Evolutionary conservation across 257 asterid species (phyloP), one percentile per base, ranked within the genome.

Genomic region (Ilex asprella): DNA sequence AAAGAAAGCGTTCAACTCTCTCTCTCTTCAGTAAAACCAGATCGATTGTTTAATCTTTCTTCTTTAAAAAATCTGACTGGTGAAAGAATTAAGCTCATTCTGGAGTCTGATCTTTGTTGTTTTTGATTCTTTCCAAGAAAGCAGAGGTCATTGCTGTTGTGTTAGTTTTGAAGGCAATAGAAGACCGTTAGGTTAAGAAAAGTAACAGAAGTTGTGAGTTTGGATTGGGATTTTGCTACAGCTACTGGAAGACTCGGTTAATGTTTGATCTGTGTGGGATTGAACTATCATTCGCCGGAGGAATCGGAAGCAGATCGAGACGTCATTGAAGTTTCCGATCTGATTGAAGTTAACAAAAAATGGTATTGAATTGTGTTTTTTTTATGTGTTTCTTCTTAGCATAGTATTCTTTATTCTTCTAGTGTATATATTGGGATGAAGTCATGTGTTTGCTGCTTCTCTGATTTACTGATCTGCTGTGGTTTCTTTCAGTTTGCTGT

Each of bases 261-360:
- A 73, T 83, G 78, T 78, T 79, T 74, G 83, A 54, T 73, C 41
- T 39, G 14, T 58, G 60, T 67, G 2, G 10, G 10, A 53, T 53
- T 16, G 67, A 2, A 16, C 5, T 47, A 50, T 73, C 39, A 16
- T 32, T 70, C 39, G 29, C 44, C 67, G 39, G 81, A 64, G 56
- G 56, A 58, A 29, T 61, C 15, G 56, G 35, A 62, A 63, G 74
- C 79, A 73, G 89, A 69, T 75, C 68, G 71, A 30, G 76, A 75
- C 62, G 67, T 73, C 41, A 41, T 78, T 79, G 69, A 35, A 71
- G 78, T 63, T 64, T 72, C 78, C 82, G 88, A 84, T 86, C 95
- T 82, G 87, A 65, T 77, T 82, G 78, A 70, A 78, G 83, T 83
- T 67, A 58, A 53, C 79, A 59, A 60, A 59, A 66, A 70, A 90